Conservation (phyloP, 1,284 basidiomycete species). For the Ceratobasidium sp. region DNA sequence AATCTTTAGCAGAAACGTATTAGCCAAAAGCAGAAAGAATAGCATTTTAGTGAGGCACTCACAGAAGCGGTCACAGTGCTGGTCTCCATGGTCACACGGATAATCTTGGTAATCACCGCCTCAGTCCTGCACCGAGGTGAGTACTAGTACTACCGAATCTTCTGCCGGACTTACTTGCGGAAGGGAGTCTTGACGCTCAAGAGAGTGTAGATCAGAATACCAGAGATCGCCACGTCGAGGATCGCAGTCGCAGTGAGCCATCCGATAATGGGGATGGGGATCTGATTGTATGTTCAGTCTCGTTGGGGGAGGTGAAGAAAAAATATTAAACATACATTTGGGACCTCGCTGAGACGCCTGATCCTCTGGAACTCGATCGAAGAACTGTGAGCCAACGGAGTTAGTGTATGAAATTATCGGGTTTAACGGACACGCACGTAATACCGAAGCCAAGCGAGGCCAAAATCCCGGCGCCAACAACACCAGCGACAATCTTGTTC, state of each 20-base stretch:
- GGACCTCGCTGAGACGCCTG: constrained; percentile 35
- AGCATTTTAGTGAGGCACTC: not conserved
- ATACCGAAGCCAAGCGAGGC: constrained; percentile 39
- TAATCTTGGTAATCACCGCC: constrained; percentile 48
- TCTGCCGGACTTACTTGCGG: constrained; percentile 46
- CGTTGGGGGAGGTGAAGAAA: constrained; percentile 3
- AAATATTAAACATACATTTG: not conserved
- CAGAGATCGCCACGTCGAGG: constrained; percentile 47
- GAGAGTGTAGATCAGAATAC: constrained; percentile 45
- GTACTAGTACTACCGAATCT: not conserved
- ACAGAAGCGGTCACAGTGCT: constrained; percentile 48
- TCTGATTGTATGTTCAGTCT: constrained; percentile 21
- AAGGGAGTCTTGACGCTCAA: constrained; percentile 47
- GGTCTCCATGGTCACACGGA: constrained; percentile 49
- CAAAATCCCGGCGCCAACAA: constrained; percentile 27
- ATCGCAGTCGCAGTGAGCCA: constrained; percentile 47
- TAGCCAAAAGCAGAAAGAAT: not conserved
- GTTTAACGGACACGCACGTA: constrained; percentile 16
- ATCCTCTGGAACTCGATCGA: constrained; percentile 45
- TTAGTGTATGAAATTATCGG: too few relatives aligned
- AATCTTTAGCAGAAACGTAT: constrained; percentile 27
- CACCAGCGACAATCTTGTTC: constrained; percentile 40
- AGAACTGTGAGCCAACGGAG: constrained; percentile 23
- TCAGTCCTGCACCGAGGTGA: constrained; percentile 45
- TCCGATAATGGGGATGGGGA: constrained; percentile 42